Evolutionary conservation across 139 green algal species (phyloP).

Genomic region (Tetratostichococcus sp.): DNA sequence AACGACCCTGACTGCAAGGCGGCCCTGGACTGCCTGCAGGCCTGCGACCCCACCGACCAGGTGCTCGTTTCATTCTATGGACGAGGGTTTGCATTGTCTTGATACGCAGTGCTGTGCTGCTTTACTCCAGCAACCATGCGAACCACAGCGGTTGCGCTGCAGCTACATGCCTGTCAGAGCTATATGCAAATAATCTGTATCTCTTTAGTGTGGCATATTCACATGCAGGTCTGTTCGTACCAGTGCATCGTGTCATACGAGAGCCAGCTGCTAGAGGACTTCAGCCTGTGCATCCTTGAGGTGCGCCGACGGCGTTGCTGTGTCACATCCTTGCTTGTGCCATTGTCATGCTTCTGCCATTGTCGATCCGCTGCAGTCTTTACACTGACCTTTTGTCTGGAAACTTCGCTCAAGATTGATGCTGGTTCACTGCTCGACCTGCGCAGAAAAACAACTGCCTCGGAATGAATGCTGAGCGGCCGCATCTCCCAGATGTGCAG

Average conservation of each 20-base stretch:
- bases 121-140: no score
- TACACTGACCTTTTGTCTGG: no score
- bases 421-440: neutral
- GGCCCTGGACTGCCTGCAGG: slow-evolving; percentile 76
- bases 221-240: slow-evolving; percentile 66
- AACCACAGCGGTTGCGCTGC: no score
- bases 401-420: no score
- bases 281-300: slow-evolving; percentile 87
- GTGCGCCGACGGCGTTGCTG: neutral
- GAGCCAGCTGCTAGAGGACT: slow-evolving; percentile 74
- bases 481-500: slow-evolving; percentile 49
- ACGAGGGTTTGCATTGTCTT: no score
- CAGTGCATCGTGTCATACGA: slow-evolving; percentile 91
- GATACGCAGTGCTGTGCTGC: no score
- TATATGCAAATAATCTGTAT: no score
- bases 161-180: no score
- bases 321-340: no score
- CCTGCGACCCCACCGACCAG: slow-evolving; percentile 85
- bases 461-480: slow-evolving; percentile 48
- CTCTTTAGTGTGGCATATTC: neutral
- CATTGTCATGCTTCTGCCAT: no score
- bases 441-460: slow-evolving; percentile 93
- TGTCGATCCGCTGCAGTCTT: no score
- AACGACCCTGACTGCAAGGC: slow-evolving; percentile 71
- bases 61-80: no score